These are phyloP conservation scores for Tubosaeta brunneosetosa DNA, from an alignment of 768 basidiomycete species.

Conservation along the genomic window DNA sequence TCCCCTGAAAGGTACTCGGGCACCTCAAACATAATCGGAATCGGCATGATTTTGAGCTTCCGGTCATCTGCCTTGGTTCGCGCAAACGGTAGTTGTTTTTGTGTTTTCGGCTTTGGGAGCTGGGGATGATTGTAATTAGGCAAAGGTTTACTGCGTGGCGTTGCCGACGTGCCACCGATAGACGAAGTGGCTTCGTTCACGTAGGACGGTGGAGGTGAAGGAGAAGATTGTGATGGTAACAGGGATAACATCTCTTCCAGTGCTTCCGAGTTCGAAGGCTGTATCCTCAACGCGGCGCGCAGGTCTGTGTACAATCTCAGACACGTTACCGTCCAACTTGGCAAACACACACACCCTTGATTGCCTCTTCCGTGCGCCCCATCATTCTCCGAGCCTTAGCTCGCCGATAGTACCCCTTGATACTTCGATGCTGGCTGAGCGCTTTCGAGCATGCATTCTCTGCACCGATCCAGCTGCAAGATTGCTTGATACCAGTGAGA, in stretches of 20 bases:
- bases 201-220: conserved; percentile 6
- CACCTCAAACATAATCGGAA: conserved; percentile 42
- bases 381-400: conserved; percentile 64
- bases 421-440: conserved; percentile 58
- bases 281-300: conserved; percentile 54
- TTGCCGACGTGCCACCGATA: conserved; percentile 16
- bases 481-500: conserved; percentile 14
- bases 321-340: no score
- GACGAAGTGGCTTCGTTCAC: conserved; percentile 28
- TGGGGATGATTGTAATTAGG: conserved; percentile 32
- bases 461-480: conserved; percentile 62
- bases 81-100: conserved; percentile 50
- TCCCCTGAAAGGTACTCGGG: conserved; percentile 18
- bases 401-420: conserved; percentile 67
- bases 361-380: conserved; percentile 51
- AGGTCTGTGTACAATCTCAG: conserved; percentile 41
- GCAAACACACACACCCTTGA: conserved; percentile 41
- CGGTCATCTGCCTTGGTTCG: conserved; percentile 47
- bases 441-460: conserved; percentile 67
- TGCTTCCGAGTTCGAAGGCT: conserved; percentile 63
- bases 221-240: conserved; percentile 19
- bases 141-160: conserved; percentile 4
- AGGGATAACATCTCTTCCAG: conserved; percentile 49
- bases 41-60: conserved; percentile 47
- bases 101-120: conserved; percentile 37